These are phyloP conservation scores for Zangia roseola DNA, from an alignment of 768 basidiomycete species.

Conservation along the genomic window DNA sequence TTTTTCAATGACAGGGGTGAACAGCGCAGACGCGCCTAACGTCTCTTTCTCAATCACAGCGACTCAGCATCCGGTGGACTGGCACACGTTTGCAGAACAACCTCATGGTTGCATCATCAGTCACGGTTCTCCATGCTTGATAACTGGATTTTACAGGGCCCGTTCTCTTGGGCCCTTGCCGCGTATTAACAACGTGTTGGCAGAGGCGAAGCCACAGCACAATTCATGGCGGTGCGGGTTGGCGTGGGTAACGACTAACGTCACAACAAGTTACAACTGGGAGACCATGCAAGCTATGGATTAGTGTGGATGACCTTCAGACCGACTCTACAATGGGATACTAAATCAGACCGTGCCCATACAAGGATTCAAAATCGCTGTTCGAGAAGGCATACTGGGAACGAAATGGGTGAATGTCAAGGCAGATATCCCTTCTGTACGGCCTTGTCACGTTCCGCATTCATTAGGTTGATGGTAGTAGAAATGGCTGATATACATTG, in stretches of 20 bases:
- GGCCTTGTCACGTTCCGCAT: not conserved
- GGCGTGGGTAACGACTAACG: constrained; percentile 15
- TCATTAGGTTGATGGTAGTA: no score
- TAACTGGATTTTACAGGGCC: constrained; percentile 10
- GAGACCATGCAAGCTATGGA: constrained; percentile 11
- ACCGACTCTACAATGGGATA: constrained; percentile 3
- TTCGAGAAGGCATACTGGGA: constrained; percentile 3
- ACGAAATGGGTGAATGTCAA: constrained; percentile 4
- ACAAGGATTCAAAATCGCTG: constrained; percentile 18
- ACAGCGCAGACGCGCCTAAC: not conserved
- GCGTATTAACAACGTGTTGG: constrained; percentile 4
- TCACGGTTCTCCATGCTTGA: constrained; percentile 21
- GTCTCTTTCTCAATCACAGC: constrained; percentile 22
- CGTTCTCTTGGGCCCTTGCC: constrained; percentile 31
- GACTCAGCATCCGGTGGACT: constrained; percentile 17
- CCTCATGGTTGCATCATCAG: constrained; percentile 15
- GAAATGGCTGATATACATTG: no score
- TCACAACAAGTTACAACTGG: constrained; percentile 14
- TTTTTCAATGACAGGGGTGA: constrained; percentile 4
- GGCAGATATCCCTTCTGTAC: constrained; percentile 2
- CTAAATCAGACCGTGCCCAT: constrained; percentile 24
- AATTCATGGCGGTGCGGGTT: constrained; percentile 14
- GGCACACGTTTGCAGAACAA: constrained; percentile 28
- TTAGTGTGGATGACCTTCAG: constrained; percentile 7
- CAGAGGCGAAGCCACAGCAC: not conserved